Evolutionary conservation across 78 protist species (phyloP), one percentile per base, ranked within the genome.

Genomic region (Ministeria vibrans): DNA sequence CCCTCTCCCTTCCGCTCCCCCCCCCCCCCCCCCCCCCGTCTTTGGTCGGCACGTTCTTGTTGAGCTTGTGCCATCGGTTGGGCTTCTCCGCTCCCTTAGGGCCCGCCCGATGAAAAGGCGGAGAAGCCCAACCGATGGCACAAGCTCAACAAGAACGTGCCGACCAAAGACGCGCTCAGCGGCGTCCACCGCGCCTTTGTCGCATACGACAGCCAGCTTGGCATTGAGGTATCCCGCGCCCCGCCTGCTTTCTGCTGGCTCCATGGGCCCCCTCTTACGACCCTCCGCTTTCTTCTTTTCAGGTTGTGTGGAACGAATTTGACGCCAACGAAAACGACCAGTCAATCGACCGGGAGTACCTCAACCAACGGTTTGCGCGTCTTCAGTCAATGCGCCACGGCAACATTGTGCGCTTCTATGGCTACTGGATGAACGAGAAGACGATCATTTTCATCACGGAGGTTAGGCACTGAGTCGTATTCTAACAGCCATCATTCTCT

Each of bases 401-500:
- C 45, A 70, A 44, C 15, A 6, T 70, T 11, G 76, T 70, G 11
- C 6, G 23, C 1, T 70, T 70, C 27, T 70, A 42, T n/a, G 76
- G 43, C 53, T 70, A 42, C 28, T 70, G 76, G 76, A 41, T 63
- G 32, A 41, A 63, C 41, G 43, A 63, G 34, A 34, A 63, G 71
- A 34, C 43, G 4, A 34, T 63, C 34, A 41, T 63, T 2, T 63
- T 63, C 41, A 63, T 63, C 13, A 63, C 71, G 4, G 71, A 63
- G 71, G 71, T 63, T 7, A 20, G 71, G 18, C 64, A 3, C 64
- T 59, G 66, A 30, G 66, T 59, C 34, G 36, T 59, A 7, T 46
- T 46, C 28, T 13, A 7, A 7, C 7, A 46, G 7, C 28, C 13
- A 7, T 46, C 55, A 46, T 18, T 46, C 28, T 46, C 55, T 9